Base-by-base conservation (phyloP, 2,329 filamentous ascomycete species). In the Annulohypoxylon truncatum region DNA sequence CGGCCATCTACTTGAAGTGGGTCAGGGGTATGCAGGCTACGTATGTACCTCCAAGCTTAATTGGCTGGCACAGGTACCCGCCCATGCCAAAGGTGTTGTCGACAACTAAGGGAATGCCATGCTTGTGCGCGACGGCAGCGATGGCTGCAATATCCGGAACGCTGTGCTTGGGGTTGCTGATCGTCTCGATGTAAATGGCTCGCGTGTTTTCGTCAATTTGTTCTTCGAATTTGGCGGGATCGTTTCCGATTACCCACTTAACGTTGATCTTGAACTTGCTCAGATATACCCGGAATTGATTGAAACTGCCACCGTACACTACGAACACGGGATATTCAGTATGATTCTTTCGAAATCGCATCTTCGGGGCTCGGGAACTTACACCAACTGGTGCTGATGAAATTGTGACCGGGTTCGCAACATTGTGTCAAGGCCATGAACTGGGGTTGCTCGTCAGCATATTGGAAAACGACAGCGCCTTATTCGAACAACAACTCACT, bases 71-170 rank as follows among this genome's bases (percentile, higher is more conserved):
- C 72, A 89, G 87, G 80, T 87, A 92, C 10, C 90, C 90, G 52
- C 90, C 89, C 59, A 90, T 89, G 28, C 89, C 90, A 69, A 92
- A 92, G 3, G 90, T 92, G 79, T 92, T 92, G 78, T 92, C 90
- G 29, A 90, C 86, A 26, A 78, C 71, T 12, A 78, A 56, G 3
- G 76, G 75, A 26, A 79, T 77, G 10, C 76, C 76, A 31, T 77
- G 73, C 54, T 75, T 75, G 48, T 77, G 89, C 13, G 89, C 88
- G 33, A 90, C 82, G 61, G 85, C 86, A 12, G 84, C 87, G 76
- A 92, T 90, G 6, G 84, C 86, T 74, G 89, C 84, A 64, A 92
- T 88, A 68, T 92, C 89, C 0, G 90, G 90, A 3, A 92, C 84
- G 20, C 71, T 75, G 64, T 76, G 72, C 62, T 76, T 77, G 7